Evolutionary conservation across 129 eudicot genomes (phyloP), one percentile per base, ranked within the genome.

Genomic region (Rutidosis leptorrhynchoides): DNA sequence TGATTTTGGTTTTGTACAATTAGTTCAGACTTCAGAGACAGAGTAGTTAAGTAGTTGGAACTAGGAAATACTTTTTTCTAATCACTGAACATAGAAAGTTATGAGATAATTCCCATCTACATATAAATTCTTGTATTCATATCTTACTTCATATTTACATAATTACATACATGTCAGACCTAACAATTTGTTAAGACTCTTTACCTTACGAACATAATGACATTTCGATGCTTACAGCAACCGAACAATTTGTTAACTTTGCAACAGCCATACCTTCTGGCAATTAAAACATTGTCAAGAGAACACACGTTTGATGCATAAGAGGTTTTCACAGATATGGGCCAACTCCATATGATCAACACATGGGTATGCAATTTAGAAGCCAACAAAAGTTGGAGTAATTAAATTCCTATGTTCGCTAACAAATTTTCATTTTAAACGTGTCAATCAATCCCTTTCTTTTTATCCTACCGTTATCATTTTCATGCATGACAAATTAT

Each of bases 301-400:
- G 54, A 33, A 55, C 35, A 60, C 48, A 32, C 23, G 3, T 57
- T 26, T 26, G 63, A 58, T 60, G 32, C 43, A 60, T 60, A n/a
- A 9, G 25, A 30, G 17, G 63, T 37, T 58, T 24, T 72, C 32
- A 51, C 4, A 30, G 68, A 46, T 69, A 75, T 46, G 74, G 74
- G 69, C 79, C 74, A 75, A 68, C 74, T 74, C 75, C 48, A 26
- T 75, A 20, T 67, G 64, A 75, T 48, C 69, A 67, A 59, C 80
- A 75, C 80, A 61, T 75, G 80, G 64, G 57, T 42, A 27, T 73
- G 49, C 78, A 64, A 12, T 24, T 45, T 20, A 42, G 1, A 65
- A 73, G 58, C 80, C 70, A 51, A 60, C 64, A 68, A 27, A 68
- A 59, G 37, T 75, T 68, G 20, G 17, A 60, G 29, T 12, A 75